These are phyloP conservation scores for Sphaerulina musiva DNA, from an alignment of 2,329 filamentous ascomycete species.

Conservation along the genomic window DNA sequence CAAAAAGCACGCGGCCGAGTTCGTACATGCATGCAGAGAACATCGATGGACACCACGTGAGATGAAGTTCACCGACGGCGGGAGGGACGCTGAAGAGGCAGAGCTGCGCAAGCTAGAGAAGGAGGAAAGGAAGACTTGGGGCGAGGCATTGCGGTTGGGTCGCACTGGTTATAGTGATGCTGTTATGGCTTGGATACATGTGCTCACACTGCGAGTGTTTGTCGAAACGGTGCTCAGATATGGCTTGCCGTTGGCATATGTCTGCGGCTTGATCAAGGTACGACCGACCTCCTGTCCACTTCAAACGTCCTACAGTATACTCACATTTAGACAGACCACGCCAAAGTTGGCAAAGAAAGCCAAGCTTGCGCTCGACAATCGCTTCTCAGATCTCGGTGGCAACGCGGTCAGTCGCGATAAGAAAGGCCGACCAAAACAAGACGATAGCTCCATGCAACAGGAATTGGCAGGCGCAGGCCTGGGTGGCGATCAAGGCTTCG, in stretches of 20 bases:
- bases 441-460: slow-evolving; percentile 69
- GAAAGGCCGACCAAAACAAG: slow-evolving; percentile 83
- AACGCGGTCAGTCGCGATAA: slow-evolving; percentile 93
- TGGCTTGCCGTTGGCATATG: slow-evolving; percentile 82
- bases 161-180: slow-evolving; percentile 93
- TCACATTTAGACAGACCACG: slow-evolving; percentile 56
- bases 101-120: slow-evolving; percentile 75
- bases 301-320: not conserved
- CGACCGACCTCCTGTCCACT: not conserved
- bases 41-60: slow-evolving; percentile 92
- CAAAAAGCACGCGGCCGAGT: slow-evolving; percentile 82
- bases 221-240: slow-evolving; percentile 98
- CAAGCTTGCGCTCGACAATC: slow-evolving; percentile 59
- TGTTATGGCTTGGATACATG: slow-evolving; percentile 93
- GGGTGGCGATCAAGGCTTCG: slow-evolving; percentile 75
- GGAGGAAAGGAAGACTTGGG: slow-evolving; percentile 88
- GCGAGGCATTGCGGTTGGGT: slow-evolving; percentile 78
- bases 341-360: slow-evolving; percentile 75
- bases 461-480: slow-evolving; percentile 74
- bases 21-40: slow-evolving; percentile 85
- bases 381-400: slow-evolving; percentile 86
- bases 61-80: slow-evolving; percentile 86
- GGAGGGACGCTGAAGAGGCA: slow-evolving; percentile 78
- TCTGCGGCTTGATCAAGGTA: slow-evolving; percentile 79
- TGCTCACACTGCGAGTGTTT: slow-evolving; percentile 84